Base-by-base conservation (phyloP, 805 yeast species). In the Kluyveromyces nonfermentans region DNA sequence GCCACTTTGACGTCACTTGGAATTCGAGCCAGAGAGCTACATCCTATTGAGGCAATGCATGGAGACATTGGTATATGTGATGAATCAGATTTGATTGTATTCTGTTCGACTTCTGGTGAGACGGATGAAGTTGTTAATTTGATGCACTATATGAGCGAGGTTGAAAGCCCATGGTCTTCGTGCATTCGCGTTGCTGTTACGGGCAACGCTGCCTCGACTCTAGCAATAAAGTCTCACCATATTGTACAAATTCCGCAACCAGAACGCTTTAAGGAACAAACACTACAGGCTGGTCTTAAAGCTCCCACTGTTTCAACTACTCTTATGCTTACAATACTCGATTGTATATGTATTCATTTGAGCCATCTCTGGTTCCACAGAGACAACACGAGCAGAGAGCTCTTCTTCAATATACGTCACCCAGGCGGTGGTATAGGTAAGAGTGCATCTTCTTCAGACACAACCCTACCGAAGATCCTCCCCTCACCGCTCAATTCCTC, bases 381-480 rank as follows among this genome's bases (percentile, higher is more conserved):
- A 7, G 87, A 85, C 54, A 61, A 70, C 25, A 60, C 65, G 32
- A 66, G 70, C 44, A 68, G 95, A 35, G 72, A 71, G 49, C 64
- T 60, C 46, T 62, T 72, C 32, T 87, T 87, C 62, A 80, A 82
- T 7, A 74, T 73, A 48, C 74, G 82, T 56, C 96, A 87, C 56
- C 96, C 96, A 1, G 96, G 96, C 17, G 96, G 96, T 15, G 83
- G 93, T 1, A 86, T 87, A 56, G 96, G 96, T 14, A 45, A 49
- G 36, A 50, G 25, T 21, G 28, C 41, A 7, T 38, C 41, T 2
- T 20, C 30, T 19, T 21, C 40, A 36, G 25, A 36, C 31, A 17
- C 25, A 18, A 36, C 9, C 10, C 40, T 21, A 16, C 19, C 25
- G 18, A 19, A 12, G 14, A 17, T 14, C 16, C 21, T 14, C 9